phyloP scores from a whole-genome alignment of 176 grass and related monocot genomes.

The Oropetium thomaeum region DNA sequence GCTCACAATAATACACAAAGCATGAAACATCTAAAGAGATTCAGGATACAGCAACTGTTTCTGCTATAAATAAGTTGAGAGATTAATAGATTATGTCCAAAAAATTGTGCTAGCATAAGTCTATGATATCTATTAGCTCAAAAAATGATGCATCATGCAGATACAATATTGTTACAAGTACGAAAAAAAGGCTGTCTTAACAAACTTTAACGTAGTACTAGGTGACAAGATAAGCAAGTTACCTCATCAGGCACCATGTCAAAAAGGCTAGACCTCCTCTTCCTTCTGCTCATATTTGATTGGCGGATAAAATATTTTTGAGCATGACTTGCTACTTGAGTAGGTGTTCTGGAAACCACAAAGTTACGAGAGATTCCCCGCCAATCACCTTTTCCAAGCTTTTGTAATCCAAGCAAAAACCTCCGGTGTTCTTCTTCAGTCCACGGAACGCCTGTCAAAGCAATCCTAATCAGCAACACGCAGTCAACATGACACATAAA shows the following conservation, averaged over 20 bases:
- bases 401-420: slow-evolving; percentile 94
- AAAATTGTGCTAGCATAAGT: not conserved
- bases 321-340: slow-evolving; percentile 97
- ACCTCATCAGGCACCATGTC: slow-evolving; percentile 96
- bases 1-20: slow-evolving; percentile 14
- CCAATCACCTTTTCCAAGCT: slow-evolving; percentile 97
- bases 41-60: not conserved
- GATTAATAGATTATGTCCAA: not conserved
- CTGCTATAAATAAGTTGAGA: not conserved
- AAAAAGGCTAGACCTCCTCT: slow-evolving; percentile 96
- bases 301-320: slow-evolving; percentile 99
- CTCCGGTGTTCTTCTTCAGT: slow-evolving; percentile 98
- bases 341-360: slow-evolving; percentile 95
- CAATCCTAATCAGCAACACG: slow-evolving; percentile 34
- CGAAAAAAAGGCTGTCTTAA: slow-evolving; percentile 1
- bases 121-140: slow-evolving; percentile 17
- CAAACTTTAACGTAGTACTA: not conserved
- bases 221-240: slow-evolving; percentile 22
- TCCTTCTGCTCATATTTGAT: slow-evolving; percentile 88
- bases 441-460: slow-evolving; percentile 80
- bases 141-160: slow-evolving; percentile 1
- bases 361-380: slow-evolving; percentile 97
- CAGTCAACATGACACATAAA: slow-evolving; percentile 12
- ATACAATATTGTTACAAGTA: not conserved
- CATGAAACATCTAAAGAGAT: slow-evolving; percentile 4